These are phyloP conservation scores for Yamadazyma paraphyllophila DNA, from an alignment of 805 yeast genomes.

Conservation along the genomic window DNA sequence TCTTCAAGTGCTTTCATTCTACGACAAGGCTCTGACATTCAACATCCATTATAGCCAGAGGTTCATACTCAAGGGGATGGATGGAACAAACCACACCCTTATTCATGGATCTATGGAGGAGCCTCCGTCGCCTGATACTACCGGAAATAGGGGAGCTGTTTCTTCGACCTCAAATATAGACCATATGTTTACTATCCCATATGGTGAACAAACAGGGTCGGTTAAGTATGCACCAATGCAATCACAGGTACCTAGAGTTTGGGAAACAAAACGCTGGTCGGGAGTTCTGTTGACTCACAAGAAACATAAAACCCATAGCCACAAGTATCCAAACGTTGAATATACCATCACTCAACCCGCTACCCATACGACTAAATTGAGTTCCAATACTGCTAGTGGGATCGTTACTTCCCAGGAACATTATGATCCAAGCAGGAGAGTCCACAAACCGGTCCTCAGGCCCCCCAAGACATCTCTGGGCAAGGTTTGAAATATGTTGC, in stretches of 20 bases:
- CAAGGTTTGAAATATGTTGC: too few relatives aligned
- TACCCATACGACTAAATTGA: slow-evolving; percentile 9
- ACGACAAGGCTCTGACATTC: neutral
- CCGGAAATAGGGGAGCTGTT: neutral
- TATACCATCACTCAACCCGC: slow-evolving; percentile 16
- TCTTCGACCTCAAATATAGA: slow-evolving; percentile 2
- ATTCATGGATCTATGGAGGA: slow-evolving; percentile 9
- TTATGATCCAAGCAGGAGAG: slow-evolving; percentile 3
- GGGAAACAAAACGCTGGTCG: slow-evolving; percentile 10
- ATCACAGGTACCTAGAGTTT: slow-evolving; percentile 2
- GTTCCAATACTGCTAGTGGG: slow-evolving; percentile 9
- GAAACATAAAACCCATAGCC: slow-evolving; percentile 1
- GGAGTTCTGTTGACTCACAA: neutral
- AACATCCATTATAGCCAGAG: slow-evolving; percentile 14
- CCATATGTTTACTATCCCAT: slow-evolving; percentile 13
- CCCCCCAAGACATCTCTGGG: neutral
- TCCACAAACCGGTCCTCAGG: neutral
- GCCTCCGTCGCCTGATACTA: slow-evolving; percentile 10
- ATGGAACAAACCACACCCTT: slow-evolving; percentile 1
- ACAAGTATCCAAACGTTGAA: slow-evolving; percentile 7
- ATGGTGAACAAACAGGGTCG: slow-evolving; percentile 12
- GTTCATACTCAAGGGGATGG: slow-evolving; percentile 9
- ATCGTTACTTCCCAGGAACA: neutral
- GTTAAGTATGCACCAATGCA: slow-evolving; percentile 17
- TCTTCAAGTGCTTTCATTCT: slow-evolving; percentile 11